Percentiles rank a stretch among this genome's conserved stretches.
phyloP scores from a whole-genome alignment of 352 stramenopile species.

The Phytopythium vexans region DNA sequence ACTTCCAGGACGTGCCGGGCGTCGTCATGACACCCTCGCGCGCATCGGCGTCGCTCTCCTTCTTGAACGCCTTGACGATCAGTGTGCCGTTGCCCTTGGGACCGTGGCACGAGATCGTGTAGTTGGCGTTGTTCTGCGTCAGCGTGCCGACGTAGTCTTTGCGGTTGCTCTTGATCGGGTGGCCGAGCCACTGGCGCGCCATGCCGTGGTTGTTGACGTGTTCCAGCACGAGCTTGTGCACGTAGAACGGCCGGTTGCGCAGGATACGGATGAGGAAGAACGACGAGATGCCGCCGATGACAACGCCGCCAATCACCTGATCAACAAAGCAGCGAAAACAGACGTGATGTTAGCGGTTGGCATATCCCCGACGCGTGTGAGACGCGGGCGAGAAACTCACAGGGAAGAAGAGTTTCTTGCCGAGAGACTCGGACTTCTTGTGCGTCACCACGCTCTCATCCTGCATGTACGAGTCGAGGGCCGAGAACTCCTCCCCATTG shows the following conservation, averaged over 20 bases:
- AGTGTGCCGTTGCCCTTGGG: conserved; percentile 67
- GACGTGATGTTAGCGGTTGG: background rate
- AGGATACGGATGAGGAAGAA: conserved; percentile 77
- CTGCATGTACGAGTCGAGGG: conserved; percentile 52
- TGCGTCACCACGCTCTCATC: conserved; percentile 49
- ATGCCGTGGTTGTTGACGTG: conserved; percentile 71
- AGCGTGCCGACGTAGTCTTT: conserved; percentile 66
- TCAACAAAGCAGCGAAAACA: background rate
- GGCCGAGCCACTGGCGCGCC: conserved; percentile 51
- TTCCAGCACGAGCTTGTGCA: conserved; percentile 76
- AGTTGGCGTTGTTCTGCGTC: conserved; percentile 58
- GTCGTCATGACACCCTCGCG: conserved; percentile 39
- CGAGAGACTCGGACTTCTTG: conserved; percentile 56
- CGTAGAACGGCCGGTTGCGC: conserved; percentile 74
- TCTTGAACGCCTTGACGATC: conserved; percentile 76
- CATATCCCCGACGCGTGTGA: background rate
- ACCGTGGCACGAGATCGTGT: conserved; percentile 61
- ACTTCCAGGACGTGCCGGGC: conserved; percentile 70
- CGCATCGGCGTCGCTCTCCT: conserved; percentile 17
- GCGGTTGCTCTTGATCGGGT: conserved; percentile 71
- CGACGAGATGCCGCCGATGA: conserved; percentile 62
- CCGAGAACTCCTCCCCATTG: conserved; percentile 55
- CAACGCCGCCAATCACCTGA: conserved; percentile 44
- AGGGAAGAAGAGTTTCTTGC: conserved; percentile 70
- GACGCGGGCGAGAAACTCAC: conserved; percentile 5